These are phyloP conservation scores for Xylaria palmicola DNA, from an alignment of 495 filamentous ascomycete genomes.

Conservation along the genomic window DNA sequence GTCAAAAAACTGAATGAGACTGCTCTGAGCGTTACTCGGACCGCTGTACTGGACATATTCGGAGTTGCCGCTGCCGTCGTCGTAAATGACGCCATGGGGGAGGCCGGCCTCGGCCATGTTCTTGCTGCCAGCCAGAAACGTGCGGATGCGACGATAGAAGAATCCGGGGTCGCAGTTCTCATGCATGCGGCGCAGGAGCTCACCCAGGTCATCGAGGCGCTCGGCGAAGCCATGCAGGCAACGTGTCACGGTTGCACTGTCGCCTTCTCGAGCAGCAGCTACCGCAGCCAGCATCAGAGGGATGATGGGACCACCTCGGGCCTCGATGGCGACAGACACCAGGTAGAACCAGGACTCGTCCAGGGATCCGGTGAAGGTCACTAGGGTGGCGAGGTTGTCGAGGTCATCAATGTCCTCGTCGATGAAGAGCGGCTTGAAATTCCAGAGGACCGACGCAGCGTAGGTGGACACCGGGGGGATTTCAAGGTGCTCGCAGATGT, in stretches of 20 bases:
- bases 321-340: constrained; percentile 92
- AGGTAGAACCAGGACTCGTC: constrained; percentile 99
- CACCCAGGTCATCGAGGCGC: constrained; percentile 77
- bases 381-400: constrained; percentile 78
- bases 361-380: constrained; percentile 90
- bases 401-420: constrained; percentile 77
- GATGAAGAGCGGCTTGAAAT: constrained; percentile 85
- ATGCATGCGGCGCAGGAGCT: constrained; percentile 78
- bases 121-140: constrained; percentile 92
- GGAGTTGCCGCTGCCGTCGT: constrained; percentile 65
- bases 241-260: constrained; percentile 67
- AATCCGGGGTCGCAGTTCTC: constrained; percentile 89
- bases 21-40: constrained; percentile 94
- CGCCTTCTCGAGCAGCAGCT: constrained; percentile 68
- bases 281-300: constrained; percentile 88
- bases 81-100: constrained; percentile 82
- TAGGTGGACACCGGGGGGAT: constrained; percentile 95
- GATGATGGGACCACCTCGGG: constrained; percentile 83
- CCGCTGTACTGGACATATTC: constrained; percentile 78
- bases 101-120: constrained; percentile 94
- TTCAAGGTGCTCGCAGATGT: constrained; percentile 77
- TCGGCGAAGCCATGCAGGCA: constrained; percentile 79
- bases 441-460: constrained; percentile 89
- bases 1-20: constrained; percentile 93
- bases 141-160: constrained; percentile 91